Evolutionary conservation across 495 filamentous ascomycete species (phyloP).

Genomic region (Aspergillus sparsus): DNA sequence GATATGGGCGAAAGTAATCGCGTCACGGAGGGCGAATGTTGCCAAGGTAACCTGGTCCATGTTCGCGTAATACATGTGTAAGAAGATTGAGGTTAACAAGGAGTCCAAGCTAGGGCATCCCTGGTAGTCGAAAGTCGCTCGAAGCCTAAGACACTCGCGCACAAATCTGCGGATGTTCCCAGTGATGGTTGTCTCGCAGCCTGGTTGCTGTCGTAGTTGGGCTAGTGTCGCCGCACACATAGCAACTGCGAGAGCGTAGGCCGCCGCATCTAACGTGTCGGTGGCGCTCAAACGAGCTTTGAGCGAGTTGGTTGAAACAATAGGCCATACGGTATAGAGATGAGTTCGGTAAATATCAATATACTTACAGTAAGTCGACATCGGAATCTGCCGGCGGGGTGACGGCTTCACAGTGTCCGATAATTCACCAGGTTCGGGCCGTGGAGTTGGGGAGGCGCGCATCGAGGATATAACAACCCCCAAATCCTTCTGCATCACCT

Average conservation of each 20-base stretch:
- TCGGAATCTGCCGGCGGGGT: constrained; percentile 6
- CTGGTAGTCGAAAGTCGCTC: constrained; percentile 6
- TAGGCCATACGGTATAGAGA: constrained; percentile 19
- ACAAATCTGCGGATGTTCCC: constrained; percentile 10
- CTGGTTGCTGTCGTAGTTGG: constrained; percentile 8
- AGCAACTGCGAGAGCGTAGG: constrained; percentile 12
- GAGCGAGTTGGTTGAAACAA: constrained; percentile 14
- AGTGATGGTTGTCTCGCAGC: constrained; percentile 2
- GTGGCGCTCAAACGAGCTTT: constrained; percentile 6
- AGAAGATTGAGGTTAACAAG: constrained; percentile 15
- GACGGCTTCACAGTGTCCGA: background rate
- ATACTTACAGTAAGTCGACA: constrained; percentile 19
- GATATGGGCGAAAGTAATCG: constrained; percentile 14
- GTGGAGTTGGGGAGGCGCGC: constrained; percentile 3
- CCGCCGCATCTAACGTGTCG: background rate
- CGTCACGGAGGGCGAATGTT: constrained; percentile 14
- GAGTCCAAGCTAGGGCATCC: constrained; percentile 10
- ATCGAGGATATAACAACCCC: constrained; percentile 12
- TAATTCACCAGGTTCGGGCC: background rate
- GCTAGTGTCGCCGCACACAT: constrained; percentile 18
- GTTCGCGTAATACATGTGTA: constrained; percentile 21
- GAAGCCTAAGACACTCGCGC: constrained; percentile 14
- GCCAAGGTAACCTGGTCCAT: constrained; percentile 13
- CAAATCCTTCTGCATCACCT: constrained; percentile 14
- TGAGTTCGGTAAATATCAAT: constrained; percentile 17